phyloP scores from a whole-genome alignment of 352 stramenopile genomes.

The Pythium chondricola region DNA sequence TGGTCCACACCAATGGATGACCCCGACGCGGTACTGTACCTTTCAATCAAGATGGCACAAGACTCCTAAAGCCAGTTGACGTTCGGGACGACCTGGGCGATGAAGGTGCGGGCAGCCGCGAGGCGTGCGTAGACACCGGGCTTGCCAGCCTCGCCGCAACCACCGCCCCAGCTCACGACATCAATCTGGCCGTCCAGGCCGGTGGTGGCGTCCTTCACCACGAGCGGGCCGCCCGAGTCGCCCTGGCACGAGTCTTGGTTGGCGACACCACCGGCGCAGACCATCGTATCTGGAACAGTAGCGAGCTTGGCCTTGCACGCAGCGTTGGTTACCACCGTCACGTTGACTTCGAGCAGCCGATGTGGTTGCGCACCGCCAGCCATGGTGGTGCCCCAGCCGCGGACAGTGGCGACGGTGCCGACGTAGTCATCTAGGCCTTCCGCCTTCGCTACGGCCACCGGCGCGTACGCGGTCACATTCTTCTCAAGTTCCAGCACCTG shows the following conservation, averaged over 20 bases:
- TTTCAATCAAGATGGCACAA: no score
- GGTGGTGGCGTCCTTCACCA: constrained; percentile 6
- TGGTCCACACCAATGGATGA: no score
- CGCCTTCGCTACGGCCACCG: constrained; percentile 5
- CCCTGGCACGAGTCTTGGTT: constrained; percentile 18
- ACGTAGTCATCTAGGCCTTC: neutral
- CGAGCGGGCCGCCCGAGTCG: constrained; percentile 30
- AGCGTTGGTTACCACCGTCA: constrained; percentile 20
- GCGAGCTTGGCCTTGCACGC: constrained; percentile 11
- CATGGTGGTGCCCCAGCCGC: constrained; percentile 12
- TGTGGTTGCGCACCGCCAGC: constrained; percentile 8
- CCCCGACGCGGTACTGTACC: no score
- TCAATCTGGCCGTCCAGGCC: constrained; percentile 15
- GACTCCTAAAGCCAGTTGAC: no score
- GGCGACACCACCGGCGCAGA: constrained; percentile 26
- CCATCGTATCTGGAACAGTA: constrained; percentile 18
- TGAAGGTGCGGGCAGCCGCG: neutral
- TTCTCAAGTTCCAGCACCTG: constrained; percentile 11
- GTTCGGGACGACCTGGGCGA: neutral
- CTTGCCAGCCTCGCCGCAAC: constrained; percentile 19
- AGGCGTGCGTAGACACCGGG: constrained; percentile 28
- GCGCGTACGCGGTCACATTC: neutral
- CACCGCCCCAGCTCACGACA: constrained; percentile 27
- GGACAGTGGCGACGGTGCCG: constrained; percentile 8
- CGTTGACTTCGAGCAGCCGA: constrained; percentile 13